Evolutionary conservation across 768 basidiomycete genomes (phyloP), one percentile per base, ranked within the genome.

Genomic region (Leccinellum luteum): DNA sequence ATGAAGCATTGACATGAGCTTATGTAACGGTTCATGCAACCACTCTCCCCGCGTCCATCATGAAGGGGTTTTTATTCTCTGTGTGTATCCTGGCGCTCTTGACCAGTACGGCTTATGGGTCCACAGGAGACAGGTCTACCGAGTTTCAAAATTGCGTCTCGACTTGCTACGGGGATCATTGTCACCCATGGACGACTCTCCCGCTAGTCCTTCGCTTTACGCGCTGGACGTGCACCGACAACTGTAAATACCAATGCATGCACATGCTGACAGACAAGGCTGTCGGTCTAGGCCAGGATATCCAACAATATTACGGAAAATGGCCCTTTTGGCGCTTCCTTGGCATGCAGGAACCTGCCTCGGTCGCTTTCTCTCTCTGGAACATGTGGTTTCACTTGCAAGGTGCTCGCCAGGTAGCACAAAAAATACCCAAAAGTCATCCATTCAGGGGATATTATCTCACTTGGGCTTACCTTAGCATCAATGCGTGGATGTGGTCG

Each of bases 271-370:
- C 91, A 5, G 81, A 84, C 60, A 66, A 73, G 8, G 83, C 84
- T 32, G 61, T 81, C n/a, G 52, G 62, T 31, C 63, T 57, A 6
- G 81, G 82, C 0, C 63, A 66, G 41, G 62, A 56, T 2, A 73
- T 90, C 1, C 82, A 90, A 45, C 94, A 97, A 64, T 95, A 90
- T 71, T 84, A 93, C 65, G 97, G 96, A 15, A 98, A 98, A 76
- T 98, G 96, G 96, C 92, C 95, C 0, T 98, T 99, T 71, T 89
- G 86, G 83, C 81, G 95, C 30, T 76, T 90, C 21, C 75, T 78
- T n/a, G 92, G 94, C 30, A 88, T 93, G 72, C 96, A 98, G 68
- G 96, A 99, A 73, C 95, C 96, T 6, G 89, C 94, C 8, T 91
- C 92, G 3, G 94, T 97, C 57, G 73, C 83, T 34, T 97, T 98